Base-by-base conservation (phyloP, 2,329 filamentous ascomycete species). In the Fusarium multiceps region DNA sequence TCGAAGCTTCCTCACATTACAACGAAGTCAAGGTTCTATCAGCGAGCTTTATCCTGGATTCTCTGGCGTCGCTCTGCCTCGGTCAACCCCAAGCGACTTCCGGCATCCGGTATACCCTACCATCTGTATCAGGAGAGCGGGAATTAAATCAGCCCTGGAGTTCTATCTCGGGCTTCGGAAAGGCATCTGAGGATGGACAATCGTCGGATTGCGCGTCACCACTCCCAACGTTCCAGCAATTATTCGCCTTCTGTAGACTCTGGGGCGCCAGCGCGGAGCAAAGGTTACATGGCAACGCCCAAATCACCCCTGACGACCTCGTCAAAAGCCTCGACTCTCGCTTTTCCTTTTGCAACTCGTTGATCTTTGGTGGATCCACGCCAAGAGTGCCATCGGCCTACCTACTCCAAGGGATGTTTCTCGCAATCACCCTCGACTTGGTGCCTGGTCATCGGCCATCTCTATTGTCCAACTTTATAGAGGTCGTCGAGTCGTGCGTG, bases 41-140 rank as follows among this genome's bases (percentile, higher is more conserved):
- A 23, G 88, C 87, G 6, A 91, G 89, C 65, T 88, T 89, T 60
- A 80, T 90, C 7, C 77, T 93, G 2, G 90, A 92, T 55, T 87
- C 85, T 16, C 77, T 90, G 23, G 76, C 89, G 16, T 85, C 86
- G 11, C 76, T 86, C 20, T 81, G 85, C 11, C 79, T 89, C 6
- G 79, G 82, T n/a, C 82, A 75, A 13, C 66, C 66, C 6, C 72
- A 75, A 46, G 64, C 69, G 41, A 72, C 73, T 7, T 63, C 66
- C 1, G 70, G 73, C 10, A 62, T 72, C 30, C 63, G 66, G 18
- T 58, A 71, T 37, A 68, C 50, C 1, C 43, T 74, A 23, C 71
- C 70, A 4, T 68, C 64, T 6, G 68, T 73, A 7, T 27, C 63
- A 41, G 63, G 56, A 11, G 66, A 72, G 23, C 58, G 53, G 23